These are phyloP conservation scores for Physcomitrium patens DNA, from an alignment of 225 moss, liverwort and hornwort species.

Conservation along the genomic window DNA sequence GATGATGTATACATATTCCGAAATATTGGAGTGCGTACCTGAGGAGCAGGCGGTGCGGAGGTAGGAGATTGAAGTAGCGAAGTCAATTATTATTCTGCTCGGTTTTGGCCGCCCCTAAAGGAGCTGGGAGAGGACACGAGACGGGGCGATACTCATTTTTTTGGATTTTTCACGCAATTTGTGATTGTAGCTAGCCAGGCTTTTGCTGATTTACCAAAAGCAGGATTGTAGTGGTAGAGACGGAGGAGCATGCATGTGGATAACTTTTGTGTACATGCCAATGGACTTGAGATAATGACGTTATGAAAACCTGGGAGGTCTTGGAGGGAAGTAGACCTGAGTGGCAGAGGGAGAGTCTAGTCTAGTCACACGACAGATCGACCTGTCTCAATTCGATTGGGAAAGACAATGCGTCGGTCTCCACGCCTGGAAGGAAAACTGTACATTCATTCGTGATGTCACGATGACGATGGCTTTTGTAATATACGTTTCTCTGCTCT, in stretches of 20 bases:
- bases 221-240: background rate
- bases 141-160: background rate
- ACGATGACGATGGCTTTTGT: conserved; percentile 69
- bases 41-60: too few species aligned
- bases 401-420: conserved; percentile 58
- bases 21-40: too few species aligned
- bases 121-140: too few species aligned
- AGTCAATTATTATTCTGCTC: background rate
- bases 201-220: background rate
- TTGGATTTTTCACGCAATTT: conserved; percentile 4
- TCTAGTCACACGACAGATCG: conserved; percentile 65
- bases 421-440: conserved; percentile 62
- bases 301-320: conserved; percentile 59
- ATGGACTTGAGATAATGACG: conserved; percentile 49
- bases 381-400: conserved; percentile 44
- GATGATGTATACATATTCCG: too few species aligned
- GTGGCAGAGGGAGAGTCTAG: conserved; percentile 40
- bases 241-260: background rate
- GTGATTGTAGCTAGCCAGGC: background rate
- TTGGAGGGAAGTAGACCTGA: conserved; percentile 48
- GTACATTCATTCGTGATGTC: conserved; percentile 80
- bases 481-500: conserved; percentile 70
- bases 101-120: too few species aligned
- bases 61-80: background rate
- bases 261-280: conserved; percentile 24